Conservation (phyloP, 23 red algal genomes). For the Gracilaria gracilis region DNA sequence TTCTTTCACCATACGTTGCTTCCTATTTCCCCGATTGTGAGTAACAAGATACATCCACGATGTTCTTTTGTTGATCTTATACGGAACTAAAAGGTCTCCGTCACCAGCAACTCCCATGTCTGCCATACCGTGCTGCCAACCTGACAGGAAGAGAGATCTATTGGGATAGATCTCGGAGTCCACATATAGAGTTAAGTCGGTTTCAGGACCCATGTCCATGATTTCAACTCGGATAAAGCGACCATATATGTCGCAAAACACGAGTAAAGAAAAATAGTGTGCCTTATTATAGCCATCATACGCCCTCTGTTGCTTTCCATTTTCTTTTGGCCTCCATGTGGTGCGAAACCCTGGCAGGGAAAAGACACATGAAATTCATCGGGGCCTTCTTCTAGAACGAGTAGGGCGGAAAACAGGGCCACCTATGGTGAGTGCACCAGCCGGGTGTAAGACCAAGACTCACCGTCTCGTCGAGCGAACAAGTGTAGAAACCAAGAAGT, state of each 20-base stretch:
- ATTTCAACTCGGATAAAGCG: constrained; percentile 38
- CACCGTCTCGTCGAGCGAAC: no score
- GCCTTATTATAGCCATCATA: not conserved
- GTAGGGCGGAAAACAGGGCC: no score
- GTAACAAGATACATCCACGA: constrained; percentile 6
- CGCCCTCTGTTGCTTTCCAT: not conserved
- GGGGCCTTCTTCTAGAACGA: no score
- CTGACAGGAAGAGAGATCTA: not conserved
- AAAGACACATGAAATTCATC: no score
- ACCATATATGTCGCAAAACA: constrained; percentile 30
- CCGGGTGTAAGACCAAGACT: no score
- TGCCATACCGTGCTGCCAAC: constrained; percentile 41
- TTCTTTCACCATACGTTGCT: not conserved
- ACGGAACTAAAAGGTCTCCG: not conserved
- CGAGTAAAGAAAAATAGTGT: not conserved
- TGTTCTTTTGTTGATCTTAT: not conserved
- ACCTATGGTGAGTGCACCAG: no score
- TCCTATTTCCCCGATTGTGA: constrained; percentile 15
- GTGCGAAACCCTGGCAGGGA: no score
- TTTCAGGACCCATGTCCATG: constrained; percentile 2
- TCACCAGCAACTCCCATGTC: not conserved
- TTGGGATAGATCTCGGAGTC: constrained; percentile 7
- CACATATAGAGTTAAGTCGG: constrained; percentile 15
- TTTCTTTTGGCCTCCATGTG: not conserved
- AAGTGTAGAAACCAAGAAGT: no score